Evolutionary conservation across 139 green algal species (phyloP).

Genomic region (Tetradesmus obliquus): DNA sequence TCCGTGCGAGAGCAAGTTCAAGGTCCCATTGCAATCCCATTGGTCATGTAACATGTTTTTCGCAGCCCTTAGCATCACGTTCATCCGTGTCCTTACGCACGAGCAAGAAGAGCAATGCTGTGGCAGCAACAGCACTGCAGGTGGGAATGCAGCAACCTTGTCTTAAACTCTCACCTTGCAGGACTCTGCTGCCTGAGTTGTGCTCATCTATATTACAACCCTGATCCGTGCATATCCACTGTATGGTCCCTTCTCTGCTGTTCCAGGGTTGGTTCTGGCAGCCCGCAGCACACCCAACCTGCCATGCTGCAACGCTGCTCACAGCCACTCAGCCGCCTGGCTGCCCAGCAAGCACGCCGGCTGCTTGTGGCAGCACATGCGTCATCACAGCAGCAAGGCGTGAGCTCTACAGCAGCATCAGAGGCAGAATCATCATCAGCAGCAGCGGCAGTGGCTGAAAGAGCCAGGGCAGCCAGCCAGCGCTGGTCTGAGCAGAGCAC

Average conservation of each 20-base stretch:
- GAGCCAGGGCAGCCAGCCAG: background rate
- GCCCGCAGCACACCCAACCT: background rate
- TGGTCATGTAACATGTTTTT: background rate
- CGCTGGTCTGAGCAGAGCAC: conserved; percentile 27
- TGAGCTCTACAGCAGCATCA: background rate
- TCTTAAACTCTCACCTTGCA: no score
- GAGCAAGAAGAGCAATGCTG: background rate
- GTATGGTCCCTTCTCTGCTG: background rate
- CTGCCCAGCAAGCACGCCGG: background rate
- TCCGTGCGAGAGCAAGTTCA: background rate
- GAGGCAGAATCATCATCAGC: background rate
- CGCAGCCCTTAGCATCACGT: no score
- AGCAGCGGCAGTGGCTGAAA: conserved; percentile 52
- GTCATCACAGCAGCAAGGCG: background rate
- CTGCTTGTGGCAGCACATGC: background rate
- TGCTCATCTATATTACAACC: no score
- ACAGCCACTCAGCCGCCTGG: background rate
- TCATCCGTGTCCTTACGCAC: no score
- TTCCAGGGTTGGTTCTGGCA: background rate
- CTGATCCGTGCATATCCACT: no score
- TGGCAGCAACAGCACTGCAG: conserved; percentile 2
- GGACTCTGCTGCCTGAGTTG: no score
- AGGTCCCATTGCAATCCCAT: background rate
- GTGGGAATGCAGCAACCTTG: background rate
- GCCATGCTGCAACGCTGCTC: background rate